Conservation (phyloP, 768 basidiomycete species). For the Tulasnella sp. region DNA sequence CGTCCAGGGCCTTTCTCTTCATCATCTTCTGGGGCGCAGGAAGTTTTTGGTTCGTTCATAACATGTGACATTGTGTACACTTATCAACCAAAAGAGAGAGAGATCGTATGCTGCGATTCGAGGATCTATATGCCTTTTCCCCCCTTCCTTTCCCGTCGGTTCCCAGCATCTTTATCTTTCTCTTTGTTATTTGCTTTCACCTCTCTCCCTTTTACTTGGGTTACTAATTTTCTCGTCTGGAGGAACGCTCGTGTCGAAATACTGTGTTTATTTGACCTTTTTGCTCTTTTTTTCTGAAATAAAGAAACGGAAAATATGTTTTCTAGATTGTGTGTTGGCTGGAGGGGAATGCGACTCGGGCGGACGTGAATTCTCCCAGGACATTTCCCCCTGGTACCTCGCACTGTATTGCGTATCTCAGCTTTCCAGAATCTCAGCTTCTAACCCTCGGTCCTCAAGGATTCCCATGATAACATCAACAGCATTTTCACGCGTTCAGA, state of each 20-base stretch:
- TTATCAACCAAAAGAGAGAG: neutral
- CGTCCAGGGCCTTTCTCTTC: neutral
- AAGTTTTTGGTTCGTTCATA: conserved; percentile 1
- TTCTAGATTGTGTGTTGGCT: neutral
- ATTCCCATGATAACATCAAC: too few relatives aligned
- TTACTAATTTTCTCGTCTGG: neutral
- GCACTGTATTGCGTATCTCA: too few relatives aligned
- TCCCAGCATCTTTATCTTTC: neutral
- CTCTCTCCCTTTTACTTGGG: neutral
- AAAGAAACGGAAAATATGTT: neutral
- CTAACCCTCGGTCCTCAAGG: too few relatives aligned
- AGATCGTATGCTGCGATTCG: neutral
- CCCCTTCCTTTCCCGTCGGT: neutral
- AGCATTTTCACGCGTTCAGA: too few relatives aligned
- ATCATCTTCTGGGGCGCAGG: neutral
- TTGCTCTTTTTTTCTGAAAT: neutral
- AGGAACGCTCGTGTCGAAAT: neutral
- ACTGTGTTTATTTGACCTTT: neutral
- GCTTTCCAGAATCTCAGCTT: too few relatives aligned
- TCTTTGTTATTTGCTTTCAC: neutral
- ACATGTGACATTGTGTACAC: conserved; percentile 10
- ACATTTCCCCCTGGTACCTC: too few relatives aligned
- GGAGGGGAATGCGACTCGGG: too few relatives aligned
- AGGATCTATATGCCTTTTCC: neutral
- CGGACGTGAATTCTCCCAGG: too few relatives aligned